phyloP scores from a whole-genome alignment of 202 grass and related monocot genomes.

The Schoenoplectus tabernaemontani region DNA sequence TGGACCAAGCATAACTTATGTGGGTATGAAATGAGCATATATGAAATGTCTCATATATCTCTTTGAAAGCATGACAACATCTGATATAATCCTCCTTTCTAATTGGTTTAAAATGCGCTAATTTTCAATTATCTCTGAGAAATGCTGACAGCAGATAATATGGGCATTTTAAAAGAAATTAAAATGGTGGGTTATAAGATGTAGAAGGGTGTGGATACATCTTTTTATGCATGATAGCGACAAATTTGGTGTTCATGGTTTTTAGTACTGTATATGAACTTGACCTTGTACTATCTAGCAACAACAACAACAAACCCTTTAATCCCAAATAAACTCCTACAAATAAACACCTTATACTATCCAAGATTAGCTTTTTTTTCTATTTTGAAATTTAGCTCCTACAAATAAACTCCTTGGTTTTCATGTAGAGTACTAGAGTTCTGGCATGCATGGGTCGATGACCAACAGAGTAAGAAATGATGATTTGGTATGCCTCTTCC shows the following conservation, averaged over 20 bases:
- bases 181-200: too few relatives aligned
- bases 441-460: conserved; percentile 1
- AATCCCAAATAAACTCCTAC: too few relatives aligned
- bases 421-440: neutral
- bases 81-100: neutral
- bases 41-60: neutral
- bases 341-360: too few relatives aligned
- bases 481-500: neutral
- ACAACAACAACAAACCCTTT: too few relatives aligned
- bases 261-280: neutral
- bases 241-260: neutral
- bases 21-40: too few relatives aligned
- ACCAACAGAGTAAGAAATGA: neutral
- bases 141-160: neutral
- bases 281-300: neutral
- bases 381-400: neutral
- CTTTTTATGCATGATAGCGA: too few relatives aligned
- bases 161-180: neutral
- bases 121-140: neutral
- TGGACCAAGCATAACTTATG: too few relatives aligned
- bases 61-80: neutral
- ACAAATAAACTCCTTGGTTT: neutral
- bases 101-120: neutral
- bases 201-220: too few relatives aligned
- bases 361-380: neutral